A percentile compares a stretch with the other conserved stretches of the same genome.
Evolutionary conservation across 2,329 filamentous ascomycete genomes (phyloP).

Genomic region (Xylaria sp.): DNA sequence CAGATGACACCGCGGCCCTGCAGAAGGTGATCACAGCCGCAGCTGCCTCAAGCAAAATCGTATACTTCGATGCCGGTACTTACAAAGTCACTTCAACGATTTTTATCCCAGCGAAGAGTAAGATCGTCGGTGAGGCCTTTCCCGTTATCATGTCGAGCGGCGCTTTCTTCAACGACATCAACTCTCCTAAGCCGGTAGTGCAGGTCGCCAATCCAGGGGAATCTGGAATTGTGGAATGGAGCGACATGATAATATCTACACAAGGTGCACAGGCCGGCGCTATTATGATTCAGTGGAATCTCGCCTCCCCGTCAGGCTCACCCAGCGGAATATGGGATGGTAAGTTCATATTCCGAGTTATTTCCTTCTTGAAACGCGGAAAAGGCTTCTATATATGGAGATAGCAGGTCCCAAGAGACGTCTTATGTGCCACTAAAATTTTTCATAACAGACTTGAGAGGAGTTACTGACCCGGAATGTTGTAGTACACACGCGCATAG

Average conservation of each 20-base stretch:
- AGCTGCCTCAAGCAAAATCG: conserved; percentile 63
- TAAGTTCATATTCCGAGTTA: conserved; percentile 8
- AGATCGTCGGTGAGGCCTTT: conserved; percentile 69
- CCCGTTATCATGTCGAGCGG: conserved; percentile 65
- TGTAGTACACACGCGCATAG: conserved; percentile 74
- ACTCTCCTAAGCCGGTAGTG: conserved; percentile 65
- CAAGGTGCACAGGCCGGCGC: conserved; percentile 67
- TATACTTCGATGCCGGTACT: conserved; percentile 71
- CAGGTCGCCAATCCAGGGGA: conserved; percentile 67
- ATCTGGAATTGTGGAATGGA: conserved; percentile 68
- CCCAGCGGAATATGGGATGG: conserved; percentile 75
- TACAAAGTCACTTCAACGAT: conserved; percentile 69
- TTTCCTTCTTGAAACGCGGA: not conserved
- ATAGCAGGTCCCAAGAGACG: not conserved
- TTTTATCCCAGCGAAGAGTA: conserved; percentile 58
- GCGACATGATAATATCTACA: conserved; percentile 71
- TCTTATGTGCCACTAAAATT: not conserved
- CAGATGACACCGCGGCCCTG: conserved; percentile 80
- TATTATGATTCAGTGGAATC: conserved; percentile 73
- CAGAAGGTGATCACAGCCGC: conserved; percentile 70
- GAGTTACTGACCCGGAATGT: conserved; percentile 1
- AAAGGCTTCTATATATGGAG: not conserved
- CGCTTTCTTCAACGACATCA: conserved; percentile 58
- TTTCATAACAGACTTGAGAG: not conserved
- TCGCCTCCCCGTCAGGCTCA: conserved; percentile 50